Evolutionary conservation across 441 rosid genomes (phyloP), one percentile per base, ranked within the genome.

Genomic region (Erodium chrysanthum): DNA sequence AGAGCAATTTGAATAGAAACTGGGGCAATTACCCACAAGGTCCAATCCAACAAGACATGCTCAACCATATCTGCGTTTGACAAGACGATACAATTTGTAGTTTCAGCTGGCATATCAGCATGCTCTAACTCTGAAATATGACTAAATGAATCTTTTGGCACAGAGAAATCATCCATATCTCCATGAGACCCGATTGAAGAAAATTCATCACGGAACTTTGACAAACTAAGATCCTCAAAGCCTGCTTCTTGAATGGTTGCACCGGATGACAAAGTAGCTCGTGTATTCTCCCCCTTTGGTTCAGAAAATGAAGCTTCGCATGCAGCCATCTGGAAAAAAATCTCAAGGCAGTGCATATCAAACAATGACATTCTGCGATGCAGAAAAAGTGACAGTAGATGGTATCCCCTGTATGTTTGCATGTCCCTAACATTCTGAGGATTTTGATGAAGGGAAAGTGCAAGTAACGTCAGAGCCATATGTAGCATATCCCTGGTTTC

Each of bases 1-100:
- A 93, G 83, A 29, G 96, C 81, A 81, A 93, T 96, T 83, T 96
- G 99, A 80, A 92, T 84, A 54, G 96, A 79, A 76, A 96, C 90
- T 27, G 99, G 84, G 72, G 99, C 84, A 60, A 88, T 81, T 29
- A 93, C 97, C 99, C 99, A 96, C 72, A 96, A 76, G 25, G 99
- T 96, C 99, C 99, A 96, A 80, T 96, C 99, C 84, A 96, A 81
- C 84, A 96, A 85, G 73, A 96, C 96, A 84, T 96, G 99, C 76
- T 96, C 99, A 76, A 96, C 94, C 99, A 96, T 91, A 82, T 93
- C 98, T 0, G 96, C 88, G 76, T 96, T 96, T 64, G 98, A 92
- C 85, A 96, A 79, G 65, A 96, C 99, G 64, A 96, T 87, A 80
- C 99, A 96, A 76, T 96, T 96, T 67, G 99, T 91, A 62, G 91